These are phyloP conservation scores for Malbranchea cinnamomea DNA, from an alignment of 2,329 filamentous ascomycete species.

Conservation along the genomic window DNA sequence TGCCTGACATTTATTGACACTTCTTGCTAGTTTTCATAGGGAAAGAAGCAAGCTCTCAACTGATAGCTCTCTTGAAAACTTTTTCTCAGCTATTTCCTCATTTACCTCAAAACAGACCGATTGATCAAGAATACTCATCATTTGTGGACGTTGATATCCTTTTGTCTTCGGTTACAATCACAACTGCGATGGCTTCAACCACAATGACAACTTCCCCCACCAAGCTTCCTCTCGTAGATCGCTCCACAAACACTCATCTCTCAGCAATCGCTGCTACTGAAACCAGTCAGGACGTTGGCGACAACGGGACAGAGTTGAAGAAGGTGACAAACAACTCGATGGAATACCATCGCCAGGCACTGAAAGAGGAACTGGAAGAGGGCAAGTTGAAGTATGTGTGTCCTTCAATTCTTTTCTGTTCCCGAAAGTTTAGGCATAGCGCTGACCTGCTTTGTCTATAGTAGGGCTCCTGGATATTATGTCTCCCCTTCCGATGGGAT, in stretches of 20 bases:
- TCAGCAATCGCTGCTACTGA: conserved; percentile 1
- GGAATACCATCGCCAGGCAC: conserved; percentile 29
- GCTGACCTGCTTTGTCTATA: background rate
- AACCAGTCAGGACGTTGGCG: too few species aligned
- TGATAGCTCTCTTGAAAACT: too few species aligned
- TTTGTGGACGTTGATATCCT: background rate
- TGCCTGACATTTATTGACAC: too few species aligned
- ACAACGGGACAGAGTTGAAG: conserved; percentile 20
- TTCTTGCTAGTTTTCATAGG: too few species aligned
- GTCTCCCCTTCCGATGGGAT: conserved; percentile 36
- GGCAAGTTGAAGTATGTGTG: conserved; percentile 25
- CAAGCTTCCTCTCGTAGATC: conserved; percentile 24
- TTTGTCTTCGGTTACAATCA: background rate
- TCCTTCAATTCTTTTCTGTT: conserved; percentile 3
- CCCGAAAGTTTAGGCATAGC: too few species aligned
- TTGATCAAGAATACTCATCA: too few species aligned
- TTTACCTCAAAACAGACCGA: too few species aligned
- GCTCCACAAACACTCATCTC: conserved; percentile 29
- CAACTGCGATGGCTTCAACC: conserved; percentile 17
- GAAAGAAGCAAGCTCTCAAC: too few species aligned
- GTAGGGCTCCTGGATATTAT: conserved; percentile 23
- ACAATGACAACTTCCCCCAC: conserved; percentile 9
- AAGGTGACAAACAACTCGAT: conserved; percentile 20
- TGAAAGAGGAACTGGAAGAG: conserved; percentile 27
- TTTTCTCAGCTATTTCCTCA: too few species aligned